Evolutionary conservation across 2,329 filamentous ascomycete genomes (phyloP).

Genomic region (Ophiostoma triangulosporum): DNA sequence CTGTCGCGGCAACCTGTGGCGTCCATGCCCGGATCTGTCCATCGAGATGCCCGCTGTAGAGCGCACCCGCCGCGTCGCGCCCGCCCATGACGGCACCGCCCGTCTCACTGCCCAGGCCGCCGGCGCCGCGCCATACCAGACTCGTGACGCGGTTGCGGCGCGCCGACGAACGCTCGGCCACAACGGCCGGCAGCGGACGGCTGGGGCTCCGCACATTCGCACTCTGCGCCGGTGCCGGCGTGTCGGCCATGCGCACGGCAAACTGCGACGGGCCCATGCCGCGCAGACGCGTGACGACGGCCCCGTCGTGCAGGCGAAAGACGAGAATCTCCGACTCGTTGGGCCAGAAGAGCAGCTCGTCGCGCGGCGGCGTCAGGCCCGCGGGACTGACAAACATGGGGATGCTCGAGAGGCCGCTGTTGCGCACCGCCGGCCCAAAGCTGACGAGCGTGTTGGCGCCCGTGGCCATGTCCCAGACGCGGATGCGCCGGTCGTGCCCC

Average conservation of each 20-base stretch:
- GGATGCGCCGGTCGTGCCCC: constrained; percentile 70
- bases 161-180: constrained; percentile 22
- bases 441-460: constrained; percentile 79
- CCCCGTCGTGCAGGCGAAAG: constrained; percentile 68
- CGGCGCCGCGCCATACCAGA: constrained; percentile 56
- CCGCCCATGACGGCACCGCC: constrained; percentile 48
- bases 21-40: constrained; percentile 73
- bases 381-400: constrained; percentile 51
- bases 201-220: neutral
- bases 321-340: constrained; percentile 70
- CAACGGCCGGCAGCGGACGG: neutral
- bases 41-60: constrained; percentile 76
- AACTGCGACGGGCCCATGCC: constrained; percentile 43
- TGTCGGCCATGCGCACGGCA: constrained; percentile 23
- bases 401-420: constrained; percentile 49
- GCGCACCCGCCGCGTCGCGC: constrained; percentile 33
- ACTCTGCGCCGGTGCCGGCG: too few relatives aligned
- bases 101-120: constrained; percentile 40
- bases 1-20: constrained; percentile 32
- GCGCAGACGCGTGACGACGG: constrained; percentile 55
- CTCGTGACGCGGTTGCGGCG: constrained; percentile 57
- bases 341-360: constrained; percentile 64
- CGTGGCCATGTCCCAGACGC: constrained; percentile 72
- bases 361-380: constrained; percentile 37
- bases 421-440: constrained; percentile 73